phyloP scores from a whole-genome alignment of 2,329 filamentous ascomycete genomes.

The Monilinia polystroma region DNA sequence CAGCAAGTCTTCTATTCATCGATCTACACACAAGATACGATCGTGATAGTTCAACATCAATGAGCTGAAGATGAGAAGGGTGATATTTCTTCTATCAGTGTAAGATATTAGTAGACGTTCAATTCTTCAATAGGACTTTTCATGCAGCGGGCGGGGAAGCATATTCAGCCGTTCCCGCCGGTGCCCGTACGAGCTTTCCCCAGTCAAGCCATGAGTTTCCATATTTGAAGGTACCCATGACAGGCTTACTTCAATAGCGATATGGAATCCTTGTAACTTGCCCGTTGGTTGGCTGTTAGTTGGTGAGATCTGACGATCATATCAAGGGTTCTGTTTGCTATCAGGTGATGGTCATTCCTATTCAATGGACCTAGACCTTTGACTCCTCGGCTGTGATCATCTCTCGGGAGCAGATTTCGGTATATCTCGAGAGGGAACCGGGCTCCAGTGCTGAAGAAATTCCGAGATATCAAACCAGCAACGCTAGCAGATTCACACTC shows the following conservation, averaged over 20 bases:
- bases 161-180: not conserved
- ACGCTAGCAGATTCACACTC: not conserved
- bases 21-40: not conserved
- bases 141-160: conserved; percentile 17
- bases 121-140: not conserved
- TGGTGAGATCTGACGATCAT: not conserved
- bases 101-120: not conserved
- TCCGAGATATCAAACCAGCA: conserved; percentile 9
- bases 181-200: not conserved
- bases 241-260: not conserved
- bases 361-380: not conserved
- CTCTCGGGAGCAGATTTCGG: not conserved
- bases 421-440: not conserved
- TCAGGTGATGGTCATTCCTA: not conserved
- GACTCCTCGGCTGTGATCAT: not conserved
- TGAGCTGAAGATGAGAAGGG: not conserved
- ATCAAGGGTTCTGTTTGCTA: not conserved
- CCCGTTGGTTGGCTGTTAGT: not conserved
- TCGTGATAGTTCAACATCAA: not conserved
- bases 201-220: not conserved
- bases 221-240: not conserved
- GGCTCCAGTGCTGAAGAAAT: conserved; percentile 6
- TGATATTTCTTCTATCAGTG: not conserved
- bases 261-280: conserved; percentile 1
- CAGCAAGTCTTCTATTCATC: not conserved